Percentiles rank a stretch among this genome's conserved stretches.
phyloP scores from a whole-genome alignment of 2,329 filamentous ascomycete genomes.

The Phaeophleospora eucalypticola region DNA sequence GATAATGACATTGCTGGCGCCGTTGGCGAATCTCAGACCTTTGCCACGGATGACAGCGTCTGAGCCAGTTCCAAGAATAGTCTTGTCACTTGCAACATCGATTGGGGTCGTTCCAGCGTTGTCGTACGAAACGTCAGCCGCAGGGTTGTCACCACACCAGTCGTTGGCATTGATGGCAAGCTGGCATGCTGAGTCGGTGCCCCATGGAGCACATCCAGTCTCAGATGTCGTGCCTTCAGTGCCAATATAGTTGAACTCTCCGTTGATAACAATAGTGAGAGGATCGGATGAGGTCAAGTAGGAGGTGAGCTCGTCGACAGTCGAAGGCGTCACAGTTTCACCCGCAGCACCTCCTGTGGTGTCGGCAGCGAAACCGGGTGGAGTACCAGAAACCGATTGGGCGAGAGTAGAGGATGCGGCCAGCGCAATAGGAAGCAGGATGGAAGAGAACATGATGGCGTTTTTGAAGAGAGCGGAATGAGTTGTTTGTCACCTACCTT shows the following conservation, averaged over 20 bases:
- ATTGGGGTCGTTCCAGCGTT: slow-evolving; percentile 48
- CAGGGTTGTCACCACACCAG: slow-evolving; percentile 45
- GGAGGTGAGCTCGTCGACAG: slow-evolving; percentile 53
- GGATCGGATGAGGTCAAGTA: slow-evolving; percentile 54
- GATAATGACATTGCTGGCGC: slow-evolving; percentile 53
- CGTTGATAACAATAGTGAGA: slow-evolving; percentile 58
- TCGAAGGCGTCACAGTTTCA: slow-evolving; percentile 28
- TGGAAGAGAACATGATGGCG: slow-evolving; percentile 37
- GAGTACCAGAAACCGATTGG: slow-evolving; percentile 29
- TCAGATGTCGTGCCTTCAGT: slow-evolving; percentile 52
- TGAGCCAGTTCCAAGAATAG: slow-evolving; percentile 38
- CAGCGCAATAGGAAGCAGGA: slow-evolving; percentile 50
- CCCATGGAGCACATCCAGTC: slow-evolving; percentile 53
- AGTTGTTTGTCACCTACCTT: neutral
- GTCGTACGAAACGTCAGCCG: slow-evolving; percentile 46
- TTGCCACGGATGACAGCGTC: slow-evolving; percentile 42
- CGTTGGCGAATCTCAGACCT: slow-evolving; percentile 36
- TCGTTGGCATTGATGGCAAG: slow-evolving; percentile 57
- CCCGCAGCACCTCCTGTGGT: slow-evolving; percentile 59
- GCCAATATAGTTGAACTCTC: slow-evolving; percentile 50
- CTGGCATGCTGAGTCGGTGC: slow-evolving; percentile 41
- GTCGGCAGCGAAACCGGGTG: slow-evolving; percentile 50
- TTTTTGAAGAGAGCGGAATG: neutral
- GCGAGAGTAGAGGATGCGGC: slow-evolving; percentile 38
- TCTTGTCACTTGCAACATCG: slow-evolving; percentile 40